phyloP scores from a whole-genome alignment of 2,329 filamentous ascomycete species.

The Cadophora luteo-olivacea region DNA sequence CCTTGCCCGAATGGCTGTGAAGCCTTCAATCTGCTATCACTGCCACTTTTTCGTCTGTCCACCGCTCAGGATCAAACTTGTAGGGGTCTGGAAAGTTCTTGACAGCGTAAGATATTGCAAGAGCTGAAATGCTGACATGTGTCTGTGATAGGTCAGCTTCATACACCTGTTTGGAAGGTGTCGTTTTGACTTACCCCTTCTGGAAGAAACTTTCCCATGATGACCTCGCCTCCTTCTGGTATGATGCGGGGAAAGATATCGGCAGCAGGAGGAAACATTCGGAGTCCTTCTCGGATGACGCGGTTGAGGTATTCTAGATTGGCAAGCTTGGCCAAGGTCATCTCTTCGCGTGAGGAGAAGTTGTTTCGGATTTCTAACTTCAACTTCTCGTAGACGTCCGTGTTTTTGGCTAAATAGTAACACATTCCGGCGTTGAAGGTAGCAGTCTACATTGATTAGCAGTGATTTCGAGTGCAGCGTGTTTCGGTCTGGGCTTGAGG shows the following conservation, averaged over 20 bases:
- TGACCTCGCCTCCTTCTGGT: slow-evolving; percentile 11
- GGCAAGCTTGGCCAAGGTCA: neutral
- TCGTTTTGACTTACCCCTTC: neutral
- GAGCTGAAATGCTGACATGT: slow-evolving; percentile 1
- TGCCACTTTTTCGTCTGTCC: neutral
- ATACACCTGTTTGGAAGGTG: neutral
- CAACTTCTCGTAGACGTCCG: neutral
- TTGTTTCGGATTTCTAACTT: neutral
- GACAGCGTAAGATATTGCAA: neutral
- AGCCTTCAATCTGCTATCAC: neutral
- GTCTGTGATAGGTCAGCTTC: neutral
- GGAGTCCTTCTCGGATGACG: slow-evolving; percentile 5
- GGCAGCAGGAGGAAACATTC: slow-evolving; percentile 17
- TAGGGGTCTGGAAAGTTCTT: slow-evolving; percentile 12
- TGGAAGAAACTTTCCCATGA: slow-evolving; percentile 14
- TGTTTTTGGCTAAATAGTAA: slow-evolving; percentile 15
- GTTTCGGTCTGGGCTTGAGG: neutral
- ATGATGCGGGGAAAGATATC: slow-evolving; percentile 17
- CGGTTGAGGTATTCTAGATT: neutral
- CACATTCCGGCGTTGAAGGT: slow-evolving; percentile 7
- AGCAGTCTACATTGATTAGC: neutral
- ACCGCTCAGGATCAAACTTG: slow-evolving; percentile 17
- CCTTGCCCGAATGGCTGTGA: slow-evolving; percentile 15
- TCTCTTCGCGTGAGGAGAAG: neutral
- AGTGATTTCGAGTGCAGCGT: neutral